Conservation (phyloP, 768 basidiomycete species). For the Podaxis sp. region DNA sequence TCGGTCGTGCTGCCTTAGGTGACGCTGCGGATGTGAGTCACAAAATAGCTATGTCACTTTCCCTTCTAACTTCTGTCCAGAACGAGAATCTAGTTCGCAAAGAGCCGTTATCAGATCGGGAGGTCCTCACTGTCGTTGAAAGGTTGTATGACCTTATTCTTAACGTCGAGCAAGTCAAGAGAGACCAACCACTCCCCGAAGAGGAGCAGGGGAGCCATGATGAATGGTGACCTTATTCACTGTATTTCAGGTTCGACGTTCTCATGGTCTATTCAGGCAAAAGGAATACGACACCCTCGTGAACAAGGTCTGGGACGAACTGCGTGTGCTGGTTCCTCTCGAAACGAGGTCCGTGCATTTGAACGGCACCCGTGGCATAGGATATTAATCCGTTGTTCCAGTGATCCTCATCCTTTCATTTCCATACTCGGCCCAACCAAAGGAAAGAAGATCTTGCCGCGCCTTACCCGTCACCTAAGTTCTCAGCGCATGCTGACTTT, state of each 20-base stretch:
- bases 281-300: constrained; percentile 55
- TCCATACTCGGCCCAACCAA: constrained; percentile 86
- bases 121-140: constrained; percentile 80
- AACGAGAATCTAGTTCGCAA: constrained; percentile 60
- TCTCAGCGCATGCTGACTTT: constrained; percentile 81
- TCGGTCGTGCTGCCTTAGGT: constrained; percentile 73
- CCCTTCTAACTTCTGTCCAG: constrained; percentile 31
- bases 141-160: constrained; percentile 82
- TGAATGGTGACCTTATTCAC: constrained; percentile 42
- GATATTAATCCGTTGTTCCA: constrained; percentile 27
- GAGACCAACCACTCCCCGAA: constrained; percentile 72
- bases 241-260: neutral
- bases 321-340: constrained; percentile 87
- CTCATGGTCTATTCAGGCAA: constrained; percentile 46
- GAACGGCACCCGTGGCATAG: neutral
- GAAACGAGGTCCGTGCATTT: constrained; percentile 76
- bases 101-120: constrained; percentile 77
- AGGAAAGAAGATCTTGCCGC: constrained; percentile 89
- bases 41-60: neutral
- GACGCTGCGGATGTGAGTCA: constrained; percentile 51
- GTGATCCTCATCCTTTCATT: constrained; percentile 95
- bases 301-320: constrained; percentile 74
- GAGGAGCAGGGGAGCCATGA: constrained; percentile 44
- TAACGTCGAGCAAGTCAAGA: constrained; percentile 79
- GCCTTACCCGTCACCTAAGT: constrained; percentile 82